phyloP scores from a whole-genome alignment of 768 basidiomycete genomes.

The Rhizopogon vinicolor region DNA sequence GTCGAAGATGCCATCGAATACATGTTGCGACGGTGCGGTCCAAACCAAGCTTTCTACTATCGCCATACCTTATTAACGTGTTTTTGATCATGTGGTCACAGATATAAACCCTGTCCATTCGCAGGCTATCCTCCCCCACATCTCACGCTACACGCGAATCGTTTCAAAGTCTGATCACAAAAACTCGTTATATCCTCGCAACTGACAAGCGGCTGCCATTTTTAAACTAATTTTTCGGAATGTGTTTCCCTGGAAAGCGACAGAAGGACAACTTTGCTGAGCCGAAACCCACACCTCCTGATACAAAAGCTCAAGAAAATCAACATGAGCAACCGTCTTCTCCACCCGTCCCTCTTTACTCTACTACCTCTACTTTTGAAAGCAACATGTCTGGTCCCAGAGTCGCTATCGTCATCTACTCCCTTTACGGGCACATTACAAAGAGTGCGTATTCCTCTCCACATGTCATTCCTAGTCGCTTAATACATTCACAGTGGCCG shows the following conservation, averaged over 20 bases:
- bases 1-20: not conserved
- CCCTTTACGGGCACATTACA: conserved; percentile 47
- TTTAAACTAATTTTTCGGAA: conserved; percentile 10
- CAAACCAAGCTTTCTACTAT: not conserved
- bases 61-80: conserved; percentile 3
- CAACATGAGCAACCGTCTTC: conserved; percentile 3
- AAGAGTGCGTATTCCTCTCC: conserved; percentile 29
- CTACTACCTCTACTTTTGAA: not conserved
- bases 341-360: not conserved
- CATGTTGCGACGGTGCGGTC: conserved; percentile 3
- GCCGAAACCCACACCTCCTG: conserved; percentile 11
- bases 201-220: not conserved
- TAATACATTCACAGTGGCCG: conserved; percentile 21
- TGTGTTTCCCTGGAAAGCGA: conserved; percentile 36
- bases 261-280: conserved; percentile 32
- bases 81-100: conserved; percentile 14
- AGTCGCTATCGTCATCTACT: conserved; percentile 45
- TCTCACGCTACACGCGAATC: conserved; percentile 21
- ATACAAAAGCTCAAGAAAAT: conserved; percentile 8
- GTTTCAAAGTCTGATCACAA: not conserved
- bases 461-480: not conserved
- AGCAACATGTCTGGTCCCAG: conserved; percentile 23
- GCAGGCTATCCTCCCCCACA: conserved; percentile 8
- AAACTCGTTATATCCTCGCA: conserved; percentile 7
- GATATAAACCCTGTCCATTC: not conserved